Evolutionary conservation across 805 yeast genomes (phyloP).

Genomic region (Torulaspora maleeae): DNA sequence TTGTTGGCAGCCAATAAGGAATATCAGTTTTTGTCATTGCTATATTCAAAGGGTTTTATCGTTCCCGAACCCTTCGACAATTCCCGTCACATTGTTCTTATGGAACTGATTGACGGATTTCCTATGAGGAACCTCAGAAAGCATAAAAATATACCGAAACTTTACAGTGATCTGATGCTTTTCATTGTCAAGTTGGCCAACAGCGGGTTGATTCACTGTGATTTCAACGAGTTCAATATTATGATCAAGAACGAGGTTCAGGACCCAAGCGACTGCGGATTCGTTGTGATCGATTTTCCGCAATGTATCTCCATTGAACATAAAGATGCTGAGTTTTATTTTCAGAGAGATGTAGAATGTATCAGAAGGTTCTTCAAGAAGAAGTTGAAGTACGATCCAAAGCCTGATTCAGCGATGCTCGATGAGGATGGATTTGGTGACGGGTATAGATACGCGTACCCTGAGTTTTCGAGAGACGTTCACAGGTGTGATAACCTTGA

Average conservation of each 20-base stretch:
- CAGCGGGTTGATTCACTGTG: slow-evolving; percentile 93
- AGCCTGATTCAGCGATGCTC: slow-evolving; percentile 60
- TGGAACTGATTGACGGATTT: slow-evolving; percentile 87
- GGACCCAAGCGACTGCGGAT: slow-evolving; percentile 53
- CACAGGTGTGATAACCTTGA: slow-evolving; percentile 66
- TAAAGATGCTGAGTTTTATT: slow-evolving; percentile 79
- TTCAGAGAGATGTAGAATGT: slow-evolving; percentile 90
- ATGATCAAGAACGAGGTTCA: slow-evolving; percentile 56
- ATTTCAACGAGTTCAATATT: slow-evolving; percentile 93
- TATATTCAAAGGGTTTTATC: slow-evolving; percentile 67
- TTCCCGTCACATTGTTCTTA: slow-evolving; percentile 86
- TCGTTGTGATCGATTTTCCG: slow-evolving; percentile 95
- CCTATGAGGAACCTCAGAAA: slow-evolving; percentile 80
- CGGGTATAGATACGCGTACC: slow-evolving; percentile 71
- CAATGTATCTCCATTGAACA: slow-evolving; percentile 95
- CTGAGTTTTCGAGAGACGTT: slow-evolving; percentile 74
- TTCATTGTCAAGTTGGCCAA: slow-evolving; percentile 80
- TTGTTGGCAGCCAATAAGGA: slow-evolving; percentile 90
- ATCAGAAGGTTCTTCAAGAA: slow-evolving; percentile 75
- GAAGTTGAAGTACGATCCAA: slow-evolving; percentile 71
- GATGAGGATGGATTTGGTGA: slow-evolving; percentile 80
- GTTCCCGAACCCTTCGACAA: slow-evolving; percentile 89
- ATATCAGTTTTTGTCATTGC: slow-evolving; percentile 75
- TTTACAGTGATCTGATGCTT: slow-evolving; percentile 82
- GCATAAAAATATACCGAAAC: slow-evolving; percentile 61